Conservation (phyloP, 1,284 basidiomycete genomes). For the Porogramme epimiltina region DNA sequence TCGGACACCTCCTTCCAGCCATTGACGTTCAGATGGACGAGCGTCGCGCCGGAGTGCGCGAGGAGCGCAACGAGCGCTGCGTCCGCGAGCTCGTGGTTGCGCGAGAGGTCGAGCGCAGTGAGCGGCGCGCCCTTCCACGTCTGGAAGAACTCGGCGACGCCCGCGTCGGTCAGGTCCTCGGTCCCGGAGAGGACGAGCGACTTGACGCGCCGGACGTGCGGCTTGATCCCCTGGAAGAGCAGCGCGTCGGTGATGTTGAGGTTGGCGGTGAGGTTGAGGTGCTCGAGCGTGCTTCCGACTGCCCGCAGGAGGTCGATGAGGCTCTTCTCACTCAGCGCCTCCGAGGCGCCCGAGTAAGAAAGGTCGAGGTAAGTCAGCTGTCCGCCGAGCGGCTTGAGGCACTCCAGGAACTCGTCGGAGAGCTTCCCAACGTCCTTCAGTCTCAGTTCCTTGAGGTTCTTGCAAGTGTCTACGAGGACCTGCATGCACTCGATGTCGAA, state of each 20-base stretch:
- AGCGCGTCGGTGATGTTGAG: slow-evolving; percentile 55
- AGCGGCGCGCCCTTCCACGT: slow-evolving; percentile 43
- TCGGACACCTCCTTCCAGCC: slow-evolving; percentile 70
- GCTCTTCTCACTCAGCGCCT: slow-evolving; percentile 46
- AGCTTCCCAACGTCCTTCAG: slow-evolving; percentile 82
- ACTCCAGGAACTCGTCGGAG: slow-evolving; percentile 61
- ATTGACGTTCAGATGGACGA: slow-evolving; percentile 77
- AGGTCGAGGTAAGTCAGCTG: slow-evolving; percentile 54
- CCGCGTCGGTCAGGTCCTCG: slow-evolving; percentile 68
- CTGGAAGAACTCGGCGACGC: slow-evolving; percentile 70
- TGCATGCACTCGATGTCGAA: slow-evolving; percentile 79
- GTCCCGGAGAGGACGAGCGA: slow-evolving; percentile 62
- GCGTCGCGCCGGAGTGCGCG: slow-evolving; percentile 62
- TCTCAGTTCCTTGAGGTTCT: slow-evolving; percentile 67
- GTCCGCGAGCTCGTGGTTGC: slow-evolving; percentile 61
- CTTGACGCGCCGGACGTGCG: slow-evolving; percentile 52
- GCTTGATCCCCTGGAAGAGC: slow-evolving; percentile 63
- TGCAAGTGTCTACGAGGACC: slow-evolving; percentile 64
- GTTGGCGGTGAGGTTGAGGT: slow-evolving; percentile 71
- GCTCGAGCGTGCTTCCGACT: slow-evolving; percentile 41
- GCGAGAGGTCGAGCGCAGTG: slow-evolving; percentile 55
- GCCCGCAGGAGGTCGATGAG: slow-evolving; percentile 51
- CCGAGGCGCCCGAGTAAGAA: slow-evolving; percentile 38
- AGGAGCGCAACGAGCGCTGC: slow-evolving; percentile 68
- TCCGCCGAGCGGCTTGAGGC: slow-evolving; percentile 49